Conservation (phyloP, 345 rosid genomes). For the Eucalyptus marginata region DNA sequence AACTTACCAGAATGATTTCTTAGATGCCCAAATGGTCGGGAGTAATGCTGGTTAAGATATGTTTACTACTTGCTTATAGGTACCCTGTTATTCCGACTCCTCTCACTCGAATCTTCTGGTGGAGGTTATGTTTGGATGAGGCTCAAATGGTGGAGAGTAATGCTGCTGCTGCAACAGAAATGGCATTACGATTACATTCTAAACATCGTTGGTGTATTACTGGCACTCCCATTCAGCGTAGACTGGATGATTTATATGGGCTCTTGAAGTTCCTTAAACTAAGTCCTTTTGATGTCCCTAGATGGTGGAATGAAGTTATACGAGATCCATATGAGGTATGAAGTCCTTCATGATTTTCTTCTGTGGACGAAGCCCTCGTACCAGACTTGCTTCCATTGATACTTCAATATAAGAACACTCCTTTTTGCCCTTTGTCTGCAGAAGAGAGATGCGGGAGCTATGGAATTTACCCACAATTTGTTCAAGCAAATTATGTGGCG, state of each 20-base stretch:
- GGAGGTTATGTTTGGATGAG: slow-evolving; percentile 97
- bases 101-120: slow-evolving; percentile 90
- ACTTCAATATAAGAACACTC: neutral
- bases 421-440: slow-evolving; percentile 12
- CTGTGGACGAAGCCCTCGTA: neutral
- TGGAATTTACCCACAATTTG: slow-evolving; percentile 66
- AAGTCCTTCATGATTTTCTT: neutral
- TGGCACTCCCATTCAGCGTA: slow-evolving; percentile 93
- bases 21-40: neutral
- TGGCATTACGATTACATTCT: slow-evolving; percentile 76
- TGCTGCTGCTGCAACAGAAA: slow-evolving; percentile 90
- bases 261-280: slow-evolving; percentile 73
- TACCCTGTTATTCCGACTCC: slow-evolving; percentile 89
- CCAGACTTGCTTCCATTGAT: neutral
- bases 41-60: neutral
- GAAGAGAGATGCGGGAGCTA: slow-evolving; percentile 60
- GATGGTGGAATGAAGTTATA: slow-evolving; percentile 93
- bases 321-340: slow-evolving; percentile 86
- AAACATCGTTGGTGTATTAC: slow-evolving; percentile 93
- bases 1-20: neutral
- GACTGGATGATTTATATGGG: slow-evolving; percentile 91
- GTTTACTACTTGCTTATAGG: slow-evolving; percentile 20
- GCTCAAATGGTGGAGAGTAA: slow-evolving; percentile 99
- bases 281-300: slow-evolving; percentile 61
- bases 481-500: slow-evolving; percentile 97